These are phyloP conservation scores for Scheffersomyces spartinae DNA, from an alignment of 805 yeast genomes.

Conservation along the genomic window DNA sequence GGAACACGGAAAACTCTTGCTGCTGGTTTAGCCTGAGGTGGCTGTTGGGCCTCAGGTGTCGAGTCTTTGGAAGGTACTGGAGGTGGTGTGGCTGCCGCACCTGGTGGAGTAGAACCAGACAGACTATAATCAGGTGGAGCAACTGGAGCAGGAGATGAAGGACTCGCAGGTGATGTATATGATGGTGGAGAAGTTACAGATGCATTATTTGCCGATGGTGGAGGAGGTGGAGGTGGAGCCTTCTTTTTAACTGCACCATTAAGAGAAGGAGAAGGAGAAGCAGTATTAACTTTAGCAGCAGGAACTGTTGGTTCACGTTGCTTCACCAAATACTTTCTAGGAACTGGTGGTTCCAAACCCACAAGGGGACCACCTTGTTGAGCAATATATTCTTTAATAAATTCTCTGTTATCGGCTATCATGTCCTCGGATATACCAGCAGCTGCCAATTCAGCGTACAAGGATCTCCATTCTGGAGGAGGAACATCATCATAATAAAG, in stretches of 20 bases:
- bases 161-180: background rate
- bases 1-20: conserved; percentile 31
- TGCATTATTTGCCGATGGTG: conserved; percentile 9
- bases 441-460: conserved; percentile 59
- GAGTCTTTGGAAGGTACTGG: conserved; percentile 6
- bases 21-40: conserved; percentile 8
- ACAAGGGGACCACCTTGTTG: conserved; percentile 71
- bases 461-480: conserved; percentile 74
- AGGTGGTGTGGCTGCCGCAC: conserved; percentile 3
- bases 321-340: conserved; percentile 40
- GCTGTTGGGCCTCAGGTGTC: conserved; percentile 3
- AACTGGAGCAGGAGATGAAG: conserved; percentile 11
- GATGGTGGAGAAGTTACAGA: background rate
- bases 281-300: conserved; percentile 12
- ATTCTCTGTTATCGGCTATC: conserved; percentile 79
- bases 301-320: conserved; percentile 7
- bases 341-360: conserved; percentile 78
- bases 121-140: conserved; percentile 6
- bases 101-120: too few relatives aligned
- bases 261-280: conserved; percentile 29
- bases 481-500: conserved; percentile 69
- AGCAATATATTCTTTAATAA: conserved; percentile 66
- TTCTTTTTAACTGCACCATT: conserved; percentile 15
- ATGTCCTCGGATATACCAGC: conserved; percentile 80
- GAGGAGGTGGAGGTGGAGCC: conserved; percentile 28